A percentile compares a stretch with the other conserved stretches of the same genome.
Conservation (phyloP, 164 flowering plant species). For the Kingdonia uniflora region DNA sequence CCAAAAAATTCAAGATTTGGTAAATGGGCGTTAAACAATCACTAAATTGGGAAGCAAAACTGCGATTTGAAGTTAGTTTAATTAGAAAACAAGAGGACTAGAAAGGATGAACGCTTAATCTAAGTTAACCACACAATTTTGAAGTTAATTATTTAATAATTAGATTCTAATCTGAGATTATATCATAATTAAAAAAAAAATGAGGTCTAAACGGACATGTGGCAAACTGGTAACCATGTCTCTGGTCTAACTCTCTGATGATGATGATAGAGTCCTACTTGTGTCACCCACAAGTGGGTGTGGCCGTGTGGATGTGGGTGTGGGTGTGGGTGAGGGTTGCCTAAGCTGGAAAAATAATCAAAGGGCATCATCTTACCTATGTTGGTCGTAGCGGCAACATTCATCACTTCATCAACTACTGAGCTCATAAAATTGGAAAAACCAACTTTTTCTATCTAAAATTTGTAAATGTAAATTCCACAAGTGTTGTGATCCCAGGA, state of each 20-base stretch:
- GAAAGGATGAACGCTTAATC: slow-evolving; percentile 4
- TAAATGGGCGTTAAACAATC: background rate
- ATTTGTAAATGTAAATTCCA: too few species aligned
- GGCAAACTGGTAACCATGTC: slow-evolving; percentile 4
- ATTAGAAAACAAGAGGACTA: background rate
- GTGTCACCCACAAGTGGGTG: too few species aligned
- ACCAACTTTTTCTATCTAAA: too few species aligned
- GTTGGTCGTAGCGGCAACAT: too few species aligned
- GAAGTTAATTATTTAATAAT: background rate
- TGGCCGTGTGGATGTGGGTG: too few species aligned
- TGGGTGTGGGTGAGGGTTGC: too few species aligned
- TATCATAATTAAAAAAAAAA: background rate
- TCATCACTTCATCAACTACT: too few species aligned
- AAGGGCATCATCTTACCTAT: too few species aligned
- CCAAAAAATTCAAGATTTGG: background rate
- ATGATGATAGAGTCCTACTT: background rate
- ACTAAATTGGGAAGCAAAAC: background rate
- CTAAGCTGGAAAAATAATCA: too few species aligned
- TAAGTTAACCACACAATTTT: slow-evolving; percentile 12
- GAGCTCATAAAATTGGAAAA: too few species aligned
- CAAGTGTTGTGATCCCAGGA: too few species aligned
- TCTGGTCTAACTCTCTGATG: background rate
- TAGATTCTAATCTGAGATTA: background rate
- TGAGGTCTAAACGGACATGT: slow-evolving; percentile 5
- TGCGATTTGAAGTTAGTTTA: too few species aligned